These are phyloP conservation scores for Arabidopsis suecica DNA, from an alignment of 345 rosid genomes.

Conservation along the genomic window DNA sequence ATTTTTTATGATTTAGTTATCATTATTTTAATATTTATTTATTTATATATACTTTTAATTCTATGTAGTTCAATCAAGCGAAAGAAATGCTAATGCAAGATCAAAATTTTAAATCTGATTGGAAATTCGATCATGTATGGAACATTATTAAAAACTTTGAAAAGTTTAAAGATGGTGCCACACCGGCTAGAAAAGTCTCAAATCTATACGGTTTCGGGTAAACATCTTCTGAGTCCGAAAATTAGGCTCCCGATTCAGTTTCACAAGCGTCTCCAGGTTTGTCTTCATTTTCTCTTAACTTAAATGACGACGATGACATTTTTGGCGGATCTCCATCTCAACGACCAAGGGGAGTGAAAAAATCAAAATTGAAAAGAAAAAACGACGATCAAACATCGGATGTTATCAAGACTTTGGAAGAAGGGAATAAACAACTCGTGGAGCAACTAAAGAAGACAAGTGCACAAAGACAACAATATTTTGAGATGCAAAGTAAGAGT, in stretches of 20 bases:
- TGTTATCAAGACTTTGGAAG: not conserved
- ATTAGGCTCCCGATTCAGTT: not conserved
- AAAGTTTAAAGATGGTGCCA: not conserved
- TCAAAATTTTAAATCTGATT: not conserved
- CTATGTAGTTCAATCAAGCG: conserved; percentile 6
- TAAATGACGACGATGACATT: not conserved
- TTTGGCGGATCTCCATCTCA: not conserved
- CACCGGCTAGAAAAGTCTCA: not conserved
- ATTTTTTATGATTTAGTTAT: not conserved
- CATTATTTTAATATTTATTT: not conserved
- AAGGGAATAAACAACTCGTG: not conserved
- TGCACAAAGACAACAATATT: not conserved
- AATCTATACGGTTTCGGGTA: not conserved
- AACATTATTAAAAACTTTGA: not conserved
- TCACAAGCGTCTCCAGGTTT: not conserved
- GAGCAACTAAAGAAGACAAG: conserved; percentile 3
- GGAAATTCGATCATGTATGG: conserved; percentile 18
- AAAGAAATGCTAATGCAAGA: conserved; percentile 2
- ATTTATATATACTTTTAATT: not conserved
- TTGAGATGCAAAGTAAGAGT: not conserved
- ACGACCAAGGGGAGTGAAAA: not conserved
- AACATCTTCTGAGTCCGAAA: not conserved
- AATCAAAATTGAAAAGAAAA: not conserved
- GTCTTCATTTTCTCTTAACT: not conserved
- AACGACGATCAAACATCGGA: not conserved